Evolutionary conservation across 768 basidiomycete genomes (phyloP), one percentile per base, ranked within the genome.

Genomic region (Amanita fuliginea): DNA sequence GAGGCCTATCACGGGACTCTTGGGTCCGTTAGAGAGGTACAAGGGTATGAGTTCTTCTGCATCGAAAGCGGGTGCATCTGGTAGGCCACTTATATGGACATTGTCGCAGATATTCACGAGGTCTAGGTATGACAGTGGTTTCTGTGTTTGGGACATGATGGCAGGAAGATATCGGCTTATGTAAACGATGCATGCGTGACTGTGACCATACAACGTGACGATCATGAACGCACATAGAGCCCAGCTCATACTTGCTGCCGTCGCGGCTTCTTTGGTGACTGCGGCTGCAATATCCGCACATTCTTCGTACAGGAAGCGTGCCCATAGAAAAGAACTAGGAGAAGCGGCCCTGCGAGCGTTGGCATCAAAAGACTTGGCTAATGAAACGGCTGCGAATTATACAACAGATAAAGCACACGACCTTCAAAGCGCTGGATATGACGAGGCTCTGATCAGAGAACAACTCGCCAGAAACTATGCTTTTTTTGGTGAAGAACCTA

Each of bases 381-480:
- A 40, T 26, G 46, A 37, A 16, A 7, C 6, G 18, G 55, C 69
- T 16, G 56, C 62, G 10, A 62, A 67, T 35, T 56, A 62, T 32
- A 16, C 7, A 5, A n/a, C 16, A 18, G 18, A 42, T 21, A 34
- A 36, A 10, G 45, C 46, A 13, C 18, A 42, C 39, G 45, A 37
- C 21, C 40, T 37, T 43, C 42, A 14, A 37, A 52, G 26, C 37
- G 8, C 1, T 24, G 67, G 60, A n/a, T 86, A 84, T 57, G 73
- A 86, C 51, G 93, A 97, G 61, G 79, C 76, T 26, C 74, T 99
- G 44, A 76, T 96, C 49, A 75, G 80, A 45, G 94, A 99, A 60
- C 84, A 96, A 64, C 74, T 99, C 41, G 85, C 95, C 3, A 71
- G 96, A 36, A 97, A 97, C 66, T 96, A 95, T 58, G 82, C 86